These are phyloP conservation scores for Litchi chinensis DNA, from an alignment of 345 rosid species.

Conservation along the genomic window DNA sequence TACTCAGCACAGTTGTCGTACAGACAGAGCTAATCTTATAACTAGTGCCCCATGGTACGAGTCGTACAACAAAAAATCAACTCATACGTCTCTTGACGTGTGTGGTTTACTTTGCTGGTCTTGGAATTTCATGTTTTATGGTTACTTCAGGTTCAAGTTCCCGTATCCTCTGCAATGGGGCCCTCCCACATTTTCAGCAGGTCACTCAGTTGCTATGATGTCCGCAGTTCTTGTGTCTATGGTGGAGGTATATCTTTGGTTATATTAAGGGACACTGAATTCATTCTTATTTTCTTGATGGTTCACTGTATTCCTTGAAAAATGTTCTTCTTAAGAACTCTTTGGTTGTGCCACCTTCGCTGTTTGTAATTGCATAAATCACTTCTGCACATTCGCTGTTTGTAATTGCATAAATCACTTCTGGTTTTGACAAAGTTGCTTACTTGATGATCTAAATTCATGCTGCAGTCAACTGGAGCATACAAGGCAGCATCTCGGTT, in stretches of 20 bases:
- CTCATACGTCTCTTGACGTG: constrained; percentile 2
- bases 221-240: constrained; percentile 90
- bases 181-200: constrained; percentile 93
- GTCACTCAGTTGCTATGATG: constrained; percentile 96
- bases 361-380: not conserved
- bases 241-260: constrained; percentile 67
- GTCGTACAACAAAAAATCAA: not conserved
- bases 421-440: constrained; percentile 13
- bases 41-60: constrained; percentile 92
- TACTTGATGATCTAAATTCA: constrained; percentile 5
- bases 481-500: constrained; percentile 94
- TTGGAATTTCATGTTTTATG: constrained; percentile 9
- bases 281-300: constrained; percentile 6
- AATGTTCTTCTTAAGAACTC: not conserved
- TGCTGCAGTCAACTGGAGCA: constrained; percentile 86
- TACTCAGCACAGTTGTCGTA: constrained; percentile 85
- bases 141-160: constrained; percentile 69
- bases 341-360: not conserved
- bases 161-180: constrained; percentile 99
- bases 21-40: constrained; percentile 75
- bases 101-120: constrained; percentile 1
- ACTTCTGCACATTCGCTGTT: not conserved
- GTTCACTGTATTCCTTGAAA: not conserved
- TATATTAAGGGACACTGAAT: not conserved
- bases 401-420: not conserved